A percentile compares a stretch with the other conserved stretches of the same genome.
phyloP scores from a whole-genome alignment of 2,329 filamentous ascomycete genomes.

The Ophiocordyceps unilateralis region DNA sequence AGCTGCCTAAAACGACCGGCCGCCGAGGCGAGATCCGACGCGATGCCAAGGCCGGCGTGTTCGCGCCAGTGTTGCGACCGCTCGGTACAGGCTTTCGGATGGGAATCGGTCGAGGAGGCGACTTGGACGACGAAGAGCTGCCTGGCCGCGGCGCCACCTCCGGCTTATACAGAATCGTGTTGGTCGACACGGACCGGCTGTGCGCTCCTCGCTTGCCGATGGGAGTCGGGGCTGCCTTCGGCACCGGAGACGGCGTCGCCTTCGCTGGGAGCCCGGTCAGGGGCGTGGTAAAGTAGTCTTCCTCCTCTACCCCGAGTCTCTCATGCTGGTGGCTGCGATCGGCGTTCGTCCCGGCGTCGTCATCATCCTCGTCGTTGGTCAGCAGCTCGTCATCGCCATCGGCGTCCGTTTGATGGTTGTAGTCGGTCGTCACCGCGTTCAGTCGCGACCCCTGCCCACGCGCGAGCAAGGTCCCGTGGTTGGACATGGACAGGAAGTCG shows the following conservation, averaged over 20 bases:
- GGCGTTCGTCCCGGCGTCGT: slow-evolving; percentile 30
- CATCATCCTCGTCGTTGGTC: slow-evolving; percentile 59
- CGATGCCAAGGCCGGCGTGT: slow-evolving; percentile 16
- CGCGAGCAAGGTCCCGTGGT: slow-evolving; percentile 20
- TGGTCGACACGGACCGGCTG: slow-evolving; percentile 58
- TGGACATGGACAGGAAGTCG: slow-evolving; percentile 42
- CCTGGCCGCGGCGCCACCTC: slow-evolving; percentile 22
- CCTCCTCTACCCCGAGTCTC: slow-evolving; percentile 13
- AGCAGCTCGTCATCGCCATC: slow-evolving; percentile 84
- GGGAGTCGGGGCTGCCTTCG: slow-evolving; percentile 1
- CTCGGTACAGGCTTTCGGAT: slow-evolving; percentile 21
- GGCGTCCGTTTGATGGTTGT: slow-evolving; percentile 42
- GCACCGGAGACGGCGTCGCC: slow-evolving; percentile 17
- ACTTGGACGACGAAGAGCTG: slow-evolving; percentile 26
- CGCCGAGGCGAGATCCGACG: slow-evolving; percentile 30
- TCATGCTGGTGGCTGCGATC: slow-evolving; percentile 14
- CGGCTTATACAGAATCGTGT: slow-evolving; percentile 73
- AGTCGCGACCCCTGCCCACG: slow-evolving; percentile 21
- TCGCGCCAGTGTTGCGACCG: slow-evolving; percentile 10
- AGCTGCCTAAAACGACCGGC: slow-evolving; percentile 23
- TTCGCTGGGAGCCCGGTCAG: slow-evolving; percentile 23
- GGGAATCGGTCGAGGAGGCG: slow-evolving; percentile 16
- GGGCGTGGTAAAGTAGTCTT: slow-evolving; percentile 39
- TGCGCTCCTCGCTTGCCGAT: slow-evolving; percentile 31
- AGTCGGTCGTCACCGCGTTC: slow-evolving; percentile 16